Percentiles rank a stretch among this genome's conserved stretches.
Evolutionary conservation across 176 grass and related monocot species (phyloP).

Genomic region (bread wheat (Triticum aestivum)): IWGSC_CS_RefSeq_v2.1 NC_057800.1:663475577-663476076

Average conservation of each 20-base stretch:
- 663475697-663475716: not conserved
- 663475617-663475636: slow-evolving; percentile 40
- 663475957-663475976: slow-evolving; percentile 20
- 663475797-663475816: no score
- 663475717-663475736: no score
- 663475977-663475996: slow-evolving; percentile 37
- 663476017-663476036: slow-evolving; percentile 12
- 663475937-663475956: slow-evolving; percentile 29
- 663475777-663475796: no score
- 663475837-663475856: no score
- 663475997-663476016: slow-evolving; percentile 20
- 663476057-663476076: not conserved
- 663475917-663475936: slow-evolving; percentile 21
- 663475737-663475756: no score
- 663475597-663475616: not conserved
- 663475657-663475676: not conserved
- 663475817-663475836: no score
- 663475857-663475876: no score
- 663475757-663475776: no score
- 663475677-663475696: not conserved
- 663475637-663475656: not conserved
- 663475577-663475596: not conserved
- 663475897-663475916: no score
- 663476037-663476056: no score
- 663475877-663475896: no score